Percentiles rank a stretch among this genome's conserved stretches.
Conservation (phyloP, 2,329 filamentous ascomycete genomes). For the Sporothrix pallida region DNA sequence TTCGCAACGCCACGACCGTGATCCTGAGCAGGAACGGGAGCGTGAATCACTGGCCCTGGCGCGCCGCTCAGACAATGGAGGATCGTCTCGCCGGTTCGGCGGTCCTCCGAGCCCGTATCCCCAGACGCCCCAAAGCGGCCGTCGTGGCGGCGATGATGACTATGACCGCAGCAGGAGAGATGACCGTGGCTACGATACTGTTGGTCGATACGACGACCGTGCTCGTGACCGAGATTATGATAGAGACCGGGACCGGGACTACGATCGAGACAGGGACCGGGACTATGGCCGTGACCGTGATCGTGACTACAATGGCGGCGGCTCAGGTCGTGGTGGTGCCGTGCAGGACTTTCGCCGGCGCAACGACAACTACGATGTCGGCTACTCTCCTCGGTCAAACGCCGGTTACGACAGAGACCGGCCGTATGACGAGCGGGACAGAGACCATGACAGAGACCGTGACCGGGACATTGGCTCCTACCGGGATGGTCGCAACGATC, state of each 20-base stretch:
- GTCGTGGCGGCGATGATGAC: not conserved
- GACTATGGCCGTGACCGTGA: conserved; percentile 11
- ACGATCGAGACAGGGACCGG: not conserved
- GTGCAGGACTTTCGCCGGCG: conserved; percentile 13
- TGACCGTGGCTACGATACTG: not conserved
- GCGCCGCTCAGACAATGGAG: not conserved
- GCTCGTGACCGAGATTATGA: not conserved
- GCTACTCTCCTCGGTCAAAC: conserved; percentile 20
- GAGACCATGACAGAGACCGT: not conserved
- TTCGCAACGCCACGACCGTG: not conserved
- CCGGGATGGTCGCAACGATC: not conserved
- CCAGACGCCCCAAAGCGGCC: conserved; percentile 20
- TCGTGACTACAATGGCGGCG: conserved; percentile 5
- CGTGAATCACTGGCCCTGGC: not conserved
- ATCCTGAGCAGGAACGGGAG: not conserved
- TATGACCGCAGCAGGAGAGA: conserved; percentile 3
- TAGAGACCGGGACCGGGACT: not conserved
- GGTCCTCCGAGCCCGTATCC: not conserved
- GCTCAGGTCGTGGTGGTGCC: not conserved
- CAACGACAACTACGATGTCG: not conserved
- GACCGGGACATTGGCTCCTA: not conserved
- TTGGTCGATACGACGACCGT: too few relatives aligned
- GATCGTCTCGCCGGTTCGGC: not conserved
- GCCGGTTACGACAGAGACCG: not conserved
- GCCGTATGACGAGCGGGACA: not conserved